Percentiles rank a stretch among this genome's conserved stretches.
Conservation (phyloP, 345 rosid species). For the Corchorus capsularis region DNA sequence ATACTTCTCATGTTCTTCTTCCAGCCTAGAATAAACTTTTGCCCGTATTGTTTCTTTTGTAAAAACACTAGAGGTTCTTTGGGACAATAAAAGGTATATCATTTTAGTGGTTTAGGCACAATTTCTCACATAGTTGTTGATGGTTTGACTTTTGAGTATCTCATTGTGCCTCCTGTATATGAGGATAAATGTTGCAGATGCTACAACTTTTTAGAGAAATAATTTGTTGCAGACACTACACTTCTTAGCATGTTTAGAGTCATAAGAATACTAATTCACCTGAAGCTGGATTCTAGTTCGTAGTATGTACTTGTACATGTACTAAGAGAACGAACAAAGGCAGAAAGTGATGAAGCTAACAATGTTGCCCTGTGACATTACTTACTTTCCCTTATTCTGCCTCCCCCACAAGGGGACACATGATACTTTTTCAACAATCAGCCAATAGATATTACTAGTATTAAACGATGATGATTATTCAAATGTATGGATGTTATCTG, state of each 20-base stretch:
- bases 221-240: background rate
- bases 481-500: background rate
- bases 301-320: background rate
- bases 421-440: background rate
- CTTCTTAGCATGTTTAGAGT: background rate
- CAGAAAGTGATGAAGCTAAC: background rate
- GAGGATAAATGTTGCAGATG: background rate
- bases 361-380: background rate
- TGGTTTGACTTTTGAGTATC: background rate
- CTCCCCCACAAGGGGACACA: background rate
- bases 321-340: background rate
- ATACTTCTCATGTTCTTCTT: background rate
- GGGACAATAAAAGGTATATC: background rate
- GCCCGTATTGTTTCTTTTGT: background rate
- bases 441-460: background rate
- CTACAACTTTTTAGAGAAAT: background rate
- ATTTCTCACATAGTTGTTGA: background rate
- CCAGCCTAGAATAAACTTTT: background rate
- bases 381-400: background rate
- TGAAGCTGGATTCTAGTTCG: background rate
- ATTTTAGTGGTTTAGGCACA: background rate
- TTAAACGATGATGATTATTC: background rate
- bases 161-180: background rate
- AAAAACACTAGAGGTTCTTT: background rate
- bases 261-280: background rate